phyloP scores from a whole-genome alignment of 2,329 filamentous ascomycete species.

The Fusarium tanahbumbuense region DNA sequence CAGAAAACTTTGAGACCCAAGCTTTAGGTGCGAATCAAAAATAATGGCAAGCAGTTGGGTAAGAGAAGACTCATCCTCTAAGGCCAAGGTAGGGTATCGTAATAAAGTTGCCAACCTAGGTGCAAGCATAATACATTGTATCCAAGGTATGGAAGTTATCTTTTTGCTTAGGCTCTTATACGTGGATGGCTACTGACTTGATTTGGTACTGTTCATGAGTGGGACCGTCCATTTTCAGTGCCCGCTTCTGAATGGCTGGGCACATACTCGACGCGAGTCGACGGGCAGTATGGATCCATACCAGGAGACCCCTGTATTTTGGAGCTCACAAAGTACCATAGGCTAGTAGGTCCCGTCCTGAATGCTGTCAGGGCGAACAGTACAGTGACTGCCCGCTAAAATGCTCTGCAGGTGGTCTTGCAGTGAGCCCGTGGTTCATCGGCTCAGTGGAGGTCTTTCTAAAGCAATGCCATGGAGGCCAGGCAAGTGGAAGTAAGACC shows the following conservation, averaged over 20 bases:
- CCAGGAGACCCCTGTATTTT: slow-evolving; percentile 23
- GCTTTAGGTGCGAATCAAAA: neutral
- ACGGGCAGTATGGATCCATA: neutral
- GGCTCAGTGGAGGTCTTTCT: slow-evolving; percentile 8
- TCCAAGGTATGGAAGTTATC: neutral
- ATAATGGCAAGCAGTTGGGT: no score
- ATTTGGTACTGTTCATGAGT: slow-evolving; percentile 1
- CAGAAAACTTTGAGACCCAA: neutral
- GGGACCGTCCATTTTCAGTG: neutral
- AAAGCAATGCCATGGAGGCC: slow-evolving; percentile 6
- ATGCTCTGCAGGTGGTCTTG: slow-evolving; percentile 20
- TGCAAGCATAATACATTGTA: neutral
- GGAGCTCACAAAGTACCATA: neutral
- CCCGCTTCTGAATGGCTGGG: neutral
- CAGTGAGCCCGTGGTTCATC: slow-evolving; percentile 19
- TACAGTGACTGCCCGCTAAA: slow-evolving; percentile 9
- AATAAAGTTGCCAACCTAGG: neutral
- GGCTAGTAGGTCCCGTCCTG: slow-evolving; percentile 4
- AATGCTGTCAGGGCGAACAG: neutral
- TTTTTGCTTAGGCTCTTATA: neutral
- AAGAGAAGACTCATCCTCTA: neutral
- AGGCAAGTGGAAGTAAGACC: slow-evolving; percentile 29
- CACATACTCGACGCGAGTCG: neutral
- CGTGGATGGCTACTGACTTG: neutral
- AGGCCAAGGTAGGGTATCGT: neutral